Base-by-base conservation (phyloP, 768 basidiomycete genomes). In the Pulveroboletus sp. region DNA sequence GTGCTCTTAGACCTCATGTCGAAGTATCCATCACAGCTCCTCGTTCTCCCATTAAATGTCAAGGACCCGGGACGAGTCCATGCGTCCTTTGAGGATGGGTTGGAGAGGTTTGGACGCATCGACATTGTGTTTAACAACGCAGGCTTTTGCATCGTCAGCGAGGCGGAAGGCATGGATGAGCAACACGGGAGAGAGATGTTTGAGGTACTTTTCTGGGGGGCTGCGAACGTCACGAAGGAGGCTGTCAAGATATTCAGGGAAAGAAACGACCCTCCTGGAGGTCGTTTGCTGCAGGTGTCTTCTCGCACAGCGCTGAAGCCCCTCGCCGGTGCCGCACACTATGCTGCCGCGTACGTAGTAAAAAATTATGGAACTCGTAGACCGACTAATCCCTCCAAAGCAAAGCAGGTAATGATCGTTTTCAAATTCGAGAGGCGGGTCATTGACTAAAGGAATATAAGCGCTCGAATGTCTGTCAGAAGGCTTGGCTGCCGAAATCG, bases 121-220 rank as follows among this genome's bases (percentile, higher is more conserved):
- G 77, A 78, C 43, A 59, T 77, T 41, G 75, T 77, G 6, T 68
- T 72, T 51, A 76, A 71, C 53, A 78, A 77, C 49, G 76, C 76
- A 51, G 63, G 51, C 34, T 53, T 52, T 35, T 60, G 51, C 8
- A 45, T 69, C 24, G 43, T 69, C 16, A 60, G 59, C 16, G 73
- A 75, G 52, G 60, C 68, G 21, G 76, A 78, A 57, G 67, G 61
- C 16, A 63, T 67, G 48, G 56, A 57, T 5, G 69, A 71, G 9
- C 64, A 63, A 4, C 61, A 54, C 1, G 72, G 69, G 12, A 61
- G 69, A 21, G 55, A 56, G 20, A 17, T 69, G 53, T 75, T 77
- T 37, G 75, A 75, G 38, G 60, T 65, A 35, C 36, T 62, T 59
- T 74, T 73, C 49, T 73, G 70, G 71, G 72, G 72, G 8, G 58